Evolutionary conservation across 257 asterid genomes (phyloP), one percentile per base, ranked within the genome.

Genomic region (Knoxia roxburghii): DNA sequence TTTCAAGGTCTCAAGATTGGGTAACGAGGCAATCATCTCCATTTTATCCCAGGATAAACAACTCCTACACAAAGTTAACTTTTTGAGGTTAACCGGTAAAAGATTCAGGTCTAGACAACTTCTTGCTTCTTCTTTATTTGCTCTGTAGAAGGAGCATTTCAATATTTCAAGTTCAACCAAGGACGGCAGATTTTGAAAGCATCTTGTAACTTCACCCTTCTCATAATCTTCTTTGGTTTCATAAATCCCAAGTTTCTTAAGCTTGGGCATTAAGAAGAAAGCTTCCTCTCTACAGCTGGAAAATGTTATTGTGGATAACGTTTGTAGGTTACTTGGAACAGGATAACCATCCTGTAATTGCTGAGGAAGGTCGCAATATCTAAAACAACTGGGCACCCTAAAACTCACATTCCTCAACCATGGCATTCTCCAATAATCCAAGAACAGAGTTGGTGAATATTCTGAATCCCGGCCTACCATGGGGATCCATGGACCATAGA

Each of bases 241-340:
- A 43, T n/a, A 74, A 29, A 82, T 46, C 29, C 77, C 84, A 57
- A 82, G 52, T 71, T 79, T 79, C 53, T 65, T 76, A 18, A 79
- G 67, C 55, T 71, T 68, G 10, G 73, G 77, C 61, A 68, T 50
- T 3, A 62, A 50, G 10, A 43, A 32, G 14, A 67, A 65, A 53
- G 68, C 50, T 53, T 70, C 68, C 64, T 20, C 21, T 30, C 62
- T 67, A 70, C 75, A 73, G 71, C 69, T 71, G 29, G 64, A 30
- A 7, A 76, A 64, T 68, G 70, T 75, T 11, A 78, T 69, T 3
- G 67, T 73, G 48, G 49, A 30, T 30, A 81, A 69, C 0, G 75
- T 70, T 48, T 61, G 78, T 17, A 76, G 63, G 62, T 70, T 35
- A 12, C 29, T 48, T 10, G 32, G 6, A 64, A 26, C 39, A 13